Conservation (phyloP, 192 early-diverging fungal species). For the Linnemannia zychae region DNA sequence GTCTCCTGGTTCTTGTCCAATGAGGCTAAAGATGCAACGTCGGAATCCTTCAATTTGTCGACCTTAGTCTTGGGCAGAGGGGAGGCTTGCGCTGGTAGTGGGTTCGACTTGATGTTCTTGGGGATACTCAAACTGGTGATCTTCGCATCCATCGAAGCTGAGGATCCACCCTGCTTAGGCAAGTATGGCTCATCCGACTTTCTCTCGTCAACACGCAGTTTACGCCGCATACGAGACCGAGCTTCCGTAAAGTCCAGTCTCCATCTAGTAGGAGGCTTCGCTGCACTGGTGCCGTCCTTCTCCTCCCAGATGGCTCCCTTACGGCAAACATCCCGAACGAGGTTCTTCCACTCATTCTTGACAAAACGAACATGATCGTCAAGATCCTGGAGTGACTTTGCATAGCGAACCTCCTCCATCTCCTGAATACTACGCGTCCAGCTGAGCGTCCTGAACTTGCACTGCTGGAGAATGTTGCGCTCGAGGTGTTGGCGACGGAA, state of each 20-base stretch:
- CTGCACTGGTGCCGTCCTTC: conserved; percentile 28
- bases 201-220: conserved; percentile 41
- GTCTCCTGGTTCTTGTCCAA: conserved; percentile 33
- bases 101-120: conserved; percentile 49
- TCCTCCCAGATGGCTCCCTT: conserved; percentile 76
- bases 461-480: conserved; percentile 65
- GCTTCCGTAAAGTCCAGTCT: conserved; percentile 73
- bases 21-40: conserved; percentile 40
- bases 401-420: conserved; percentile 68
- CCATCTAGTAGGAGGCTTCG: conserved; percentile 59
- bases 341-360: conserved; percentile 70
- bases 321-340: conserved; percentile 64
- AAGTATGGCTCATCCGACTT: conserved; percentile 51
- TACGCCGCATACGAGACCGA: conserved; percentile 56
- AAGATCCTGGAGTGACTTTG: conserved; percentile 71
- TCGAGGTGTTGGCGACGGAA: conserved; percentile 59
- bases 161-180: conserved; percentile 50
- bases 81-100: conserved; percentile 14
- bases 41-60: conserved; percentile 44
- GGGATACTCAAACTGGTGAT: conserved; percentile 45
- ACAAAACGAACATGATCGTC: conserved; percentile 70
- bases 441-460: conserved; percentile 60
- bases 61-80: conserved; percentile 25
- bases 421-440: conserved; percentile 73
- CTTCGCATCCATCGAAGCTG: conserved; percentile 36